phyloP scores from a whole-genome alignment of 2,329 filamentous ascomycete species.

The Fusarium verticillioides region DNA sequence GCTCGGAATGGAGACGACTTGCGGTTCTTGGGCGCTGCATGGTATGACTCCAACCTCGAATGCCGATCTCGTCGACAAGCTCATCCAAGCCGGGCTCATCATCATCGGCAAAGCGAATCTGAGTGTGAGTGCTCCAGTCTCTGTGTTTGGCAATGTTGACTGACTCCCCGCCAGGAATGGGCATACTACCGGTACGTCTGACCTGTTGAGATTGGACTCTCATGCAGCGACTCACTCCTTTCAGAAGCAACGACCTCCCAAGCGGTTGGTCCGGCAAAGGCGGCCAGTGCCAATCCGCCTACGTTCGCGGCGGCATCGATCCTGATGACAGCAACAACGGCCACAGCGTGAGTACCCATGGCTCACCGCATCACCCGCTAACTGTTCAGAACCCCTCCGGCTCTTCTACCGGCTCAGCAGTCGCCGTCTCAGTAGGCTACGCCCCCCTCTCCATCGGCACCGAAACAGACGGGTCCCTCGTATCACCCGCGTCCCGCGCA shows the following conservation, averaged over 20 bases:
- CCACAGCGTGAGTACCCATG: background rate
- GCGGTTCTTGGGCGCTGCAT: background rate
- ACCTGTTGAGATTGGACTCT: too few relatives aligned
- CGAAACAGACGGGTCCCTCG: conserved; percentile 48
- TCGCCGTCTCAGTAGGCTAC: conserved; percentile 47
- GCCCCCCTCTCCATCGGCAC: conserved; percentile 48
- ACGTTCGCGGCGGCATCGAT: conserved; percentile 31
- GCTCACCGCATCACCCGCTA: background rate
- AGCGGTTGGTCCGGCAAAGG: background rate
- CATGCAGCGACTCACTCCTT: background rate
- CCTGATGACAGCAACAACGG: conserved; percentile 8
- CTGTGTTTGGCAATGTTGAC: background rate
- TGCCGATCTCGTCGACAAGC: background rate
- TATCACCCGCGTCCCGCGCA: conserved; percentile 35
- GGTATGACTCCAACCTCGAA: background rate
- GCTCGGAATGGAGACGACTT: background rate
- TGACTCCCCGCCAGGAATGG: background rate
- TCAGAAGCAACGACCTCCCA: conserved; percentile 26
- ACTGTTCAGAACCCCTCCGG: conserved; percentile 44
- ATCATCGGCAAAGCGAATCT: background rate
- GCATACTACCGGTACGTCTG: background rate
- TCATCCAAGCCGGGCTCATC: background rate
- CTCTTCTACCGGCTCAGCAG: conserved; percentile 50
- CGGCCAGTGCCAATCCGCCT: conserved; percentile 36
- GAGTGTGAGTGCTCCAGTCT: background rate